These are phyloP conservation scores for Erigeron canadensis DNA, from an alignment of 129 eudicot genomes.

Conservation along the genomic window DNA sequence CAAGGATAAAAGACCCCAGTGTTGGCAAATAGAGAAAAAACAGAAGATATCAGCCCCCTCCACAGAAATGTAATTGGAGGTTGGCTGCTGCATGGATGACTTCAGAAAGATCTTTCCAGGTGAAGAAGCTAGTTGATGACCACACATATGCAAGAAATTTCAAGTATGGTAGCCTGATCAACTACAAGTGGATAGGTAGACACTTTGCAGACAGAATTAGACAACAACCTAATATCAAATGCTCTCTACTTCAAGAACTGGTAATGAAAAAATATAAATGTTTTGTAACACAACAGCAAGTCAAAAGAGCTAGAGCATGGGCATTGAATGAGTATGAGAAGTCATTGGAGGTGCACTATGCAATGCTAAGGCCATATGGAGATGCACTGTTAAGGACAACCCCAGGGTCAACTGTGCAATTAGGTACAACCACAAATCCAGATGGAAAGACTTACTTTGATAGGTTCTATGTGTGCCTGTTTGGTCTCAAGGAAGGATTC, in stretches of 20 bases:
- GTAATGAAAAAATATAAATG: no score
- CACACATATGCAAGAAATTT: background rate
- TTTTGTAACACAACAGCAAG: background rate
- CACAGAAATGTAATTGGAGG: no score
- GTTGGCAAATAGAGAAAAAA: background rate
- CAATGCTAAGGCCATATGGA: background rate
- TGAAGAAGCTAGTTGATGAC: background rate
- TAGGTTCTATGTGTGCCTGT: background rate
- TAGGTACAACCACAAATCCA: no score
- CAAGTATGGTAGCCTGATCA: background rate
- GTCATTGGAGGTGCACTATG: background rate
- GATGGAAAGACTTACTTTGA: no score
- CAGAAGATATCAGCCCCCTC: background rate
- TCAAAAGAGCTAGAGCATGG: background rate
- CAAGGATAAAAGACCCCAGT: background rate
- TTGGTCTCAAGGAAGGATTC: no score
- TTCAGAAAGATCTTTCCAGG: background rate
- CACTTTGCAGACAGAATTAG: no score
- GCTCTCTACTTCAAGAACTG: no score
- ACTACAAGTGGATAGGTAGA: background rate
- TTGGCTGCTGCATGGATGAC: background rate
- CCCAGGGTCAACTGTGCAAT: no score
- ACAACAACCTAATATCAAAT: no score
- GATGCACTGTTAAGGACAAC: no score
- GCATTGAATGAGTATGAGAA: background rate